Base-by-base conservation (phyloP, 1,284 basidiomycete species). In the Schizophyllum commune region DNA sequence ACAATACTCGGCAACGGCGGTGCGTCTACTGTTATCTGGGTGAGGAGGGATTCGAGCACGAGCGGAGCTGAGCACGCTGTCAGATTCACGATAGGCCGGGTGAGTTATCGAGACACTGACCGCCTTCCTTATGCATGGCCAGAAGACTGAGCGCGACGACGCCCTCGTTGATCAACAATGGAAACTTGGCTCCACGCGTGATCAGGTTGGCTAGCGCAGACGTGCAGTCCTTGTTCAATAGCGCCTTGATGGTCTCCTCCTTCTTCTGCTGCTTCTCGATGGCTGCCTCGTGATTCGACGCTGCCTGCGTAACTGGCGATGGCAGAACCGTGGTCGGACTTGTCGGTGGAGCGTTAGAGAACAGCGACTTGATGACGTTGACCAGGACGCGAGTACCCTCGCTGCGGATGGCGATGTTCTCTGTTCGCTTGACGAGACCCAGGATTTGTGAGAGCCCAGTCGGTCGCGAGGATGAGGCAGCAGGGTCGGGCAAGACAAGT, bases 331-430 rank as follows among this genome's bases (percentile, higher is more conserved):
- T 63, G 21, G 72, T 65, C 61, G 70, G 68, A 57, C 68, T 72
- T 15, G 72, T 67, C 20, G 71, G 65, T 32, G 74, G 68, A 64
- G 84, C 80, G 68, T 71, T 77, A 32, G 83, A 80, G 83, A 85
- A 89, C 58, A 91, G 73, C 58, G 86, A 83, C 73, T 86, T 84
- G 68, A 95, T 80, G 32, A 88, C 81, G 71, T 95, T 94, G 65
- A 93, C 92, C 59, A 97, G 77, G 0, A 96, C 85, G 11, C 96
- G 86, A 13, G 93, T 91, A 21, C 89, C 91, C 75, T 98, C 96
- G 69, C 92, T 92, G 73, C 89, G 90, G 34, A 96, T 79, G 0
- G 92, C 84, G 5, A 91, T 78, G 32, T 90, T 89, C 68, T 96
- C 90, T 1, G 93, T 91, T 53, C 94, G 88, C 58, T 80, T 79